A percentile compares a stretch with the other conserved stretches of the same genome.
Evolutionary conservation across 257 asterid genomes (phyloP).

Genomic region (Hygrophila difformis): DNA sequence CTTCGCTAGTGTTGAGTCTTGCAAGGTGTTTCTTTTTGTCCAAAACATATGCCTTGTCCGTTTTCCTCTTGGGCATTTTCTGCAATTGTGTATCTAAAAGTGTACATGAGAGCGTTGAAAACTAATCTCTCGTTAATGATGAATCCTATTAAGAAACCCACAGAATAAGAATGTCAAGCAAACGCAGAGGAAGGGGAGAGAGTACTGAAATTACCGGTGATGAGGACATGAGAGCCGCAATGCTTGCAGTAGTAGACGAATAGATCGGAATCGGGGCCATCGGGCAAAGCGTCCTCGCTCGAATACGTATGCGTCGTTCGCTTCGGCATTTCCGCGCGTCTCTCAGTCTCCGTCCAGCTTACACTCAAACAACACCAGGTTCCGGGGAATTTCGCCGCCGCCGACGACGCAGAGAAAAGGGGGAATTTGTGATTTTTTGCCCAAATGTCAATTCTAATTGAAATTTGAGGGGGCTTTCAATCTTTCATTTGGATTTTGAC

Average conservation of each 20-base stretch:
- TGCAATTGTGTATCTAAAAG: conserved; percentile 93
- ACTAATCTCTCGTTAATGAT: no score
- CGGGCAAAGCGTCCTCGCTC: conserved; percentile 89
- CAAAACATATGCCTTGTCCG: conserved; percentile 92
- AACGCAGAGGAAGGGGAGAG: no score
- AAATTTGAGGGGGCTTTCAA: no score
- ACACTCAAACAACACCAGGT: neutral
- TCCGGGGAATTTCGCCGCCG: neutral
- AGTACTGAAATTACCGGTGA: conserved; percentile 49
- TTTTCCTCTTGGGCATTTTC: conserved; percentile 97
- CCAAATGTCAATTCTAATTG: no score
- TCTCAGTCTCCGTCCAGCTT: neutral
- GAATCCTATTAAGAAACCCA: neutral
- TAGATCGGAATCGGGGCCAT: conserved; percentile 85
- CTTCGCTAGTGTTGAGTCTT: conserved; percentile 85
- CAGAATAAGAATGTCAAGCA: neutral
- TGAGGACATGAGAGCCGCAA: conserved; percentile 92
- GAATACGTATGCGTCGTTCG: conserved; percentile 96
- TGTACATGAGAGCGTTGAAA: conserved; percentile 25
- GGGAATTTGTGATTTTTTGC: no score
- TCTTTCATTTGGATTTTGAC: no score
- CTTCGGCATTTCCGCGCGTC: conserved; percentile 58
- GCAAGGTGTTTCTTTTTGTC: conserved; percentile 88
- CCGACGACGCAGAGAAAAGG: no score
- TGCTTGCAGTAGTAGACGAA: conserved; percentile 95